phyloP scores from a whole-genome alignment of 1,284 basidiomycete genomes.

The Vanrija humicola region DNA sequence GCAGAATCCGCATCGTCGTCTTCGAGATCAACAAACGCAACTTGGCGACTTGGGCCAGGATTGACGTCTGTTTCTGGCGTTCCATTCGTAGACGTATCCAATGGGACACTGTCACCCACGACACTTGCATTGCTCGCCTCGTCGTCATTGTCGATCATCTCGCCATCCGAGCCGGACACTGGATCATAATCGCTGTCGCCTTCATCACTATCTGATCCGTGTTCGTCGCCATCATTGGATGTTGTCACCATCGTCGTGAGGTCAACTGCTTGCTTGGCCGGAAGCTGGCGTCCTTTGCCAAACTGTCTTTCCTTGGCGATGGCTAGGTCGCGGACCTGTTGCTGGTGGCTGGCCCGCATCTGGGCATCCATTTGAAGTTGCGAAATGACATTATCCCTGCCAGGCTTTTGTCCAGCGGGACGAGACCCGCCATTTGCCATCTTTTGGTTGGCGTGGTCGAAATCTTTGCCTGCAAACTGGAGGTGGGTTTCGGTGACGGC shows the following conservation, averaged over 20 bases:
- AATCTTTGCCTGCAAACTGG: constrained; percentile 28
- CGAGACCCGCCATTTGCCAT: constrained; percentile 23
- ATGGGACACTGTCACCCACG: constrained; percentile 9
- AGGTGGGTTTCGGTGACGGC: constrained; percentile 30
- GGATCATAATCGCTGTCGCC: constrained; percentile 22
- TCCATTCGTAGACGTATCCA: not conserved
- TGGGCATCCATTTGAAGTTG: constrained; percentile 15
- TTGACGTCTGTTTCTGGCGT: constrained; percentile 2
- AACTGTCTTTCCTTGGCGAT: constrained; percentile 28
- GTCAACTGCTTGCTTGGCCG: constrained; percentile 22
- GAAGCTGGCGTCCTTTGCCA: constrained; percentile 21
- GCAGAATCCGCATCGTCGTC: constrained; percentile 13
- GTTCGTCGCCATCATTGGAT: not conserved
- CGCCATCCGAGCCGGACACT: constrained; percentile 9
- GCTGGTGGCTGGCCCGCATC: constrained; percentile 15
- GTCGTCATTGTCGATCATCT: constrained; percentile 14
- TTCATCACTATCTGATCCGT: not conserved
- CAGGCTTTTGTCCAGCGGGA: constrained; percentile 32
- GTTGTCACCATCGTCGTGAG: constrained; percentile 2
- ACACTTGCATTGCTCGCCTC: constrained; percentile 11
- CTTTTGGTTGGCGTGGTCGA: constrained; percentile 24
- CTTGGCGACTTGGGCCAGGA: not conserved
- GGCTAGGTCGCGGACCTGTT: constrained; percentile 13
- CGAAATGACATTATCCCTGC: constrained; percentile 21
- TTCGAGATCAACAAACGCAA: constrained; percentile 28